Percentiles rank a stretch among this genome's conserved stretches.
Evolutionary conservation across 352 stramenopile genomes (phyloP).

Genomic region (Phytophthora agathidicida): DNA sequence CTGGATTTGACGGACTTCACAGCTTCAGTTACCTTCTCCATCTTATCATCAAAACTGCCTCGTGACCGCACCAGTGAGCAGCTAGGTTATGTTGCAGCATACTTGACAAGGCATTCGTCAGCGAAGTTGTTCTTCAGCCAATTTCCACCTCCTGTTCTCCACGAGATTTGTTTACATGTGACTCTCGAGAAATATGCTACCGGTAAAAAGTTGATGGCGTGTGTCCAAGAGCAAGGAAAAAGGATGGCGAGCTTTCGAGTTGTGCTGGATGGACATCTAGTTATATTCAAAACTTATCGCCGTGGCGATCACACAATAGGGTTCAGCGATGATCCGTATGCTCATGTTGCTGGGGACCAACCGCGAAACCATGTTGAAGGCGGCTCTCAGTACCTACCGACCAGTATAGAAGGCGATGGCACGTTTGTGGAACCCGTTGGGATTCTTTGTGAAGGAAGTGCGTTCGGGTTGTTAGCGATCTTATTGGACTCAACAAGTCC

Average conservation of each 20-base stretch:
- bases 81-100: conserved; percentile 37
- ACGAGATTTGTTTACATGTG: conserved; percentile 38
- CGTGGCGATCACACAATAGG: neutral
- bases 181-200: conserved; percentile 35
- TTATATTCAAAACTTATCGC: conserved; percentile 41
- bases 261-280: conserved; percentile 51
- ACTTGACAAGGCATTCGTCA: conserved; percentile 30
- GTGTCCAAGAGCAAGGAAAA: conserved; percentile 48
- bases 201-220: conserved; percentile 28
- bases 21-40: conserved; percentile 15
- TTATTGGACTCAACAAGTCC: conserved; percentile 41
- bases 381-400: neutral
- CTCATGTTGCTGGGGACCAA: neutral
- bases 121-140: conserved; percentile 51
- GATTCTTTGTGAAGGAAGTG: conserved; percentile 39
- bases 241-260: conserved; percentile 35
- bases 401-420: neutral
- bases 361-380: neutral
- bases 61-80: conserved; percentile 58
- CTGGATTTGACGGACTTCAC: conserved; percentile 36
- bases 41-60: conserved; percentile 35
- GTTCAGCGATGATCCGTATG: neutral
- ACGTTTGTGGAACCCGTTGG: conserved; percentile 38
- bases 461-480: conserved; percentile 52
- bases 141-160: conserved; percentile 35